Evolutionary conservation across 2,329 filamentous ascomycete species (phyloP).

Genomic region (Cadophora malorum): DNA sequence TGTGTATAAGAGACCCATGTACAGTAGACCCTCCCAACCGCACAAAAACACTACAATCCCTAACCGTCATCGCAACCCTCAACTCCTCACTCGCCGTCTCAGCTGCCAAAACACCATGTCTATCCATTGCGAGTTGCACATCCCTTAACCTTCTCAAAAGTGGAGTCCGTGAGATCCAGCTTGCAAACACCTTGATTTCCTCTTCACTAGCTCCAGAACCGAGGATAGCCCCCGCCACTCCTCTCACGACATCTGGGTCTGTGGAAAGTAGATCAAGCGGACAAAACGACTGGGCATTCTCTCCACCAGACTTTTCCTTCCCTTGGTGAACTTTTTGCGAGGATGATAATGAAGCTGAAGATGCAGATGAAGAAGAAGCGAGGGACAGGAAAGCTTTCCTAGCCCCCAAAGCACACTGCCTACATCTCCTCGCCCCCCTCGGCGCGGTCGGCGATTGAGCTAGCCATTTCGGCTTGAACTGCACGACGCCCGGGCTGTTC

Average conservation of each 20-base stretch:
- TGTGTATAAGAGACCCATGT: too few relatives aligned
- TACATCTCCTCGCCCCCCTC: conserved; percentile 65
- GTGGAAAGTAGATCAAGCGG: conserved; percentile 68
- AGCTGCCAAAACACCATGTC: conserved; percentile 37
- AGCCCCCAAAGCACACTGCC: conserved; percentile 68
- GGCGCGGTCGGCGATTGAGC: conserved; percentile 77
- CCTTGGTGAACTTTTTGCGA: too few relatives aligned
- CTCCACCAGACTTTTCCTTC: conserved; percentile 35
- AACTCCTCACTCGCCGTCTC: conserved; percentile 55
- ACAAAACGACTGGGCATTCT: conserved; percentile 54
- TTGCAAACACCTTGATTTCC: conserved; percentile 37
- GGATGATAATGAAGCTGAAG: too few relatives aligned
- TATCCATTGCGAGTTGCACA: conserved; percentile 46
- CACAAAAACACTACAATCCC: conserved; percentile 80
- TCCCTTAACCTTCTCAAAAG: conserved; percentile 51
- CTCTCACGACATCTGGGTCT: conserved; percentile 52
- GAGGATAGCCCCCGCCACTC: conserved; percentile 46
- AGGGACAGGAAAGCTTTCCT: conserved; percentile 36
- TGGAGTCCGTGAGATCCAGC: conserved; percentile 46
- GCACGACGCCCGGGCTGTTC: conserved; percentile 61
- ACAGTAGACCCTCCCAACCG: conserved; percentile 55
- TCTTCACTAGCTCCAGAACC: conserved; percentile 26
- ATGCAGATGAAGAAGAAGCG: too few relatives aligned
- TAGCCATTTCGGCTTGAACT: conserved; percentile 89
- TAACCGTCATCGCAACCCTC: conserved; percentile 77